These are phyloP conservation scores for Peniophora sp. DNA, from an alignment of 1,284 basidiomycete species.

Conservation along the genomic window DNA sequence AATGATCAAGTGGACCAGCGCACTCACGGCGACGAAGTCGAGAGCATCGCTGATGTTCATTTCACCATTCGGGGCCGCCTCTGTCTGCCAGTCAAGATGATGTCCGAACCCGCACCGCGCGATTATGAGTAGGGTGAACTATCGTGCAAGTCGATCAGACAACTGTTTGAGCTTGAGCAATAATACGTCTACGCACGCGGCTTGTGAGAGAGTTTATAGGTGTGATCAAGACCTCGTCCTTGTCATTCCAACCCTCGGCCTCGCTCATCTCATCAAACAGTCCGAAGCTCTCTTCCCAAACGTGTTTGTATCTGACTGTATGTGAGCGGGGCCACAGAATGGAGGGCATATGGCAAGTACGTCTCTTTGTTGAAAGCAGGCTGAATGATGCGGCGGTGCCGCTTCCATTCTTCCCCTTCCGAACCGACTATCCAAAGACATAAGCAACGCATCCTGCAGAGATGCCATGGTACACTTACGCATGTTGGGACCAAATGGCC, in stretches of 20 bases:
- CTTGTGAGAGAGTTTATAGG: slow-evolving; percentile 32
- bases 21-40: slow-evolving; percentile 32
- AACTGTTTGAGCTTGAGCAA: too few species aligned
- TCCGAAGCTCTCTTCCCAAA: slow-evolving; percentile 10
- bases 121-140: slow-evolving; percentile 43
- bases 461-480: too few species aligned
- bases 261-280: slow-evolving; percentile 9
- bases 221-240: slow-evolving; percentile 27
- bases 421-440: not conserved
- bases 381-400: slow-evolving; percentile 12
- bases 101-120: slow-evolving; percentile 45
- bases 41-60: slow-evolving; percentile 34
- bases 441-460: too few species aligned
- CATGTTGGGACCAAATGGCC: too few species aligned
- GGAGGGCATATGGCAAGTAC: not conserved
- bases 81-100: slow-evolving; percentile 33
- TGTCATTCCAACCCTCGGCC: slow-evolving; percentile 12
- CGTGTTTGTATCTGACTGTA: slow-evolving; percentile 7
- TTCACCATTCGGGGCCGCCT: slow-evolving; percentile 21
- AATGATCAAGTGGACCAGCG: slow-evolving; percentile 19
- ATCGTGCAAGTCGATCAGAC: too few species aligned
- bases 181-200: slow-evolving; percentile 21
- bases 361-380: slow-evolving; percentile 11
- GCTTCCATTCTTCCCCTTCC: slow-evolving; percentile 11
- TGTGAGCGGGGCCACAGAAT: not conserved